Base-by-base conservation (phyloP, 352 stramenopile genomes). In the Phytophthora aleatoria region DNA sequence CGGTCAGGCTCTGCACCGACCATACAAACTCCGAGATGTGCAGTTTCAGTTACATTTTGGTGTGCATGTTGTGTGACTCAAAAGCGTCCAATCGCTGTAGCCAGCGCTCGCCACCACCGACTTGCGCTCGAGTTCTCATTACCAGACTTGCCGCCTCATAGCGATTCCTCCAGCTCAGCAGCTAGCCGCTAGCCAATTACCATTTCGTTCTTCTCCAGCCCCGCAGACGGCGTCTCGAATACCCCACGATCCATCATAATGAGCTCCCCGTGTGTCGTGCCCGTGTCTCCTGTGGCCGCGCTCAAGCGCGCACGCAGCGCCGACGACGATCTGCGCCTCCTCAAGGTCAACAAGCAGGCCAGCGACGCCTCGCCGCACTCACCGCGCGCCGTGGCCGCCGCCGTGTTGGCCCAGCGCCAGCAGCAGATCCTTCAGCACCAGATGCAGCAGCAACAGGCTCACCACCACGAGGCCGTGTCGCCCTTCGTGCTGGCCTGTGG, bases 331-430 rank as follows among this genome's bases (percentile, higher is more conserved):
- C 67, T 87, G 57, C 76, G 78, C 38, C 52, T 89, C 33, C 68
- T 85, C 53, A 92, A 92, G 62, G 78, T 67, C 41, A 79, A 73
- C 69, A 92, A 92, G 69, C 76, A 75, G 20, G 74, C 76, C 33
- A 57, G 66, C 16, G 52, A 66, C 8, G 72, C 83, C 48, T 90
- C 84, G 38, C 80, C 84, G 8, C 74, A 85, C 60, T 79, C 74
- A 13, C 60, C 73, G 13, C 62, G 75, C 8, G 61, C 66, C 11
- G 35, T 67, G 33, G 51, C 58, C 12, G 63, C 77, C 12, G 57
- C 64, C 26, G 51, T 68, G 48, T 33, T 74, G 49, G 62, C 62
- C 35, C 64, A 71, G 41, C 71, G 67, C 7, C 66, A 75, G 41
- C 71, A 73, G 55, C 57, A 75, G 62, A 28, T 64, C 8, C 20